Base-by-base conservation (phyloP, 345 rosid genomes). In the Durio zibethinus region DNA sequence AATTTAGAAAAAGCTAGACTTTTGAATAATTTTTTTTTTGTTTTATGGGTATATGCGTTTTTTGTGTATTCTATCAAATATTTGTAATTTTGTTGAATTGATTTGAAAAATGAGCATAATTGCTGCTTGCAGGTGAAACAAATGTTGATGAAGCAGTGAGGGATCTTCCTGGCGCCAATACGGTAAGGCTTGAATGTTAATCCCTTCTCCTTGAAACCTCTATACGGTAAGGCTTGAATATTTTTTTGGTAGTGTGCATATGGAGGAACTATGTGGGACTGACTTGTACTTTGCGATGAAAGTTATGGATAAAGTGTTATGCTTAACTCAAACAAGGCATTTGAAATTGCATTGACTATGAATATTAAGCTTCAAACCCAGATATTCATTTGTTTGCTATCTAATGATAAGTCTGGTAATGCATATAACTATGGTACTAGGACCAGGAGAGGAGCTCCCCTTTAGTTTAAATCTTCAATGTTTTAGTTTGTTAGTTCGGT, bases 81-180 rank as follows among this genome's bases (percentile, higher is more conserved):
- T 38, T 21, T 65, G 10, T n/a, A 10, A 45, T 15, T 45, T 68
- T 68, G 7, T 15, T 68, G 56, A 38, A 11, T 68, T 15, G 36
- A 25, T 25, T 14, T 68, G 54, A 68, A 36, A 43, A 42, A 68
- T 68, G 14, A 43, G 36, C 20, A 66, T 12, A 80, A 61, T 36
- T 65, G 75, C 45, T 29, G 61, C 40, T 53, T 67, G 80, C 83
- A 95, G 99, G 90, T 93, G 78, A 95, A 89, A 86, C 80, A 84
- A 85, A 89, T 84, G 90, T 93, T 54, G 96, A 92, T 80, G 99
- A 88, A 1, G 99, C 99, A 10, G 94, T 85, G 52, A 86, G 96
- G 86, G 99, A 95, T 84, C 97, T 95, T 88, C 99, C 99, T 2
- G 99, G 93, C 76, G 99, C 99, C 72, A 95, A 95, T 83, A 79